Evolutionary conservation across 2,329 filamentous ascomycete species (phyloP), one percentile per base, ranked within the genome.

Genomic region (Sporothrix protearum): DNA sequence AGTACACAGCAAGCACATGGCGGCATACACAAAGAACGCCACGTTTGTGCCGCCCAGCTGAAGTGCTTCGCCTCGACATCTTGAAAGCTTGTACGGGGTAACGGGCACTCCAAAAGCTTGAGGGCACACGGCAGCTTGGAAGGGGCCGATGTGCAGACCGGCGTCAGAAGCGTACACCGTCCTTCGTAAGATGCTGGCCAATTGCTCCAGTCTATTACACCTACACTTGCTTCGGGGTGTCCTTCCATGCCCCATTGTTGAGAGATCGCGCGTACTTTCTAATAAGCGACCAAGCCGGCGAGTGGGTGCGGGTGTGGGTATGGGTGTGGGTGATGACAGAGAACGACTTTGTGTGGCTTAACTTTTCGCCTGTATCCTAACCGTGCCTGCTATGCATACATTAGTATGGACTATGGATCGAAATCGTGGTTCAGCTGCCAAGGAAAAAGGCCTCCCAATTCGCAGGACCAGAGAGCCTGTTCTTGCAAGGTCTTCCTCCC

Each of bases 281-380:
- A 49, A 49, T 16, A 36, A 59, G 28, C 25, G 9, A 8, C 12
- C 42, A 30, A 33, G 63, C 14, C 25, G 63, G 42, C 25, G 39
- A 45, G 42, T 66, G 61, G 42, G 61, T 49, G 25, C 49, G 63
- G 42, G 45, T 30, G 63, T n/a, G n/a, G n/a, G n/a, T n/a, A n/a
- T n/a, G n/a, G n/a, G 61, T 49, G 25, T 66, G 63, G 42, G 45
- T 30, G 63, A 49, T 66, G 63, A 66, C 59, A 45, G 59, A 64
- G 59, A 19, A 42, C 39, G 36, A 6, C 9, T 19, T 51, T 19
- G 47, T n/a, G 47, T 51, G 47, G n/a, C 47, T 51, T 12, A 19
- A 19, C 45, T 49, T 49, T 49, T 12, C 45, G 33, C 19, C n/a
- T n/a, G n/a, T n/a, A n/a, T n/a, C n/a, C n/a, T n/a, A n/a, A n/a